Conservation (phyloP, 371 early-diverging fungal species). For the Lichtheimia ramosa region DNA sequence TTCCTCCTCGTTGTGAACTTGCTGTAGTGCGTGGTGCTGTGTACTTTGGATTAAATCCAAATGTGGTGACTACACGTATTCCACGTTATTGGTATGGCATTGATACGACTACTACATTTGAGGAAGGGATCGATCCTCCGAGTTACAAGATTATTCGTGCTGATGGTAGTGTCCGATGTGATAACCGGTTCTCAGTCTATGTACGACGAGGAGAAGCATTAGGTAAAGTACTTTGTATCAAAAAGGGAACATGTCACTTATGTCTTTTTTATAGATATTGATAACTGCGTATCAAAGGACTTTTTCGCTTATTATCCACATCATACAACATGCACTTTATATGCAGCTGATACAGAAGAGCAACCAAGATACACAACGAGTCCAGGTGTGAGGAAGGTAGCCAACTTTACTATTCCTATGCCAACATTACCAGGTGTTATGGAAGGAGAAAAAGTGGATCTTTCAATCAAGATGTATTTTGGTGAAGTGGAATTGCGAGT, state of each 20-base stretch:
- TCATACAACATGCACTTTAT: conserved; percentile 51
- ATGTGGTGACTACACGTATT: conserved; percentile 50
- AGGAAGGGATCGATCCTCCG: conserved; percentile 49
- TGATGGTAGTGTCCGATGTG: conserved; percentile 46
- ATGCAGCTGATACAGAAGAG: conserved; percentile 41
- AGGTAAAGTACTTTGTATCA: conserved; percentile 21
- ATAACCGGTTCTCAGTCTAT: conserved; percentile 45
- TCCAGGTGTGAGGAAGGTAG: conserved; percentile 37
- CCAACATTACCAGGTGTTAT: conserved; percentile 35
- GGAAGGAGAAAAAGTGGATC: conserved; percentile 43
- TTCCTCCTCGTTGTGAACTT: conserved; percentile 50
- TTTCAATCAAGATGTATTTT: conserved; percentile 35
- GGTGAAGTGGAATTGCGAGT: conserved; percentile 52
- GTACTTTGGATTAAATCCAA: conserved; percentile 51
- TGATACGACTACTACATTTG: conserved; percentile 50
- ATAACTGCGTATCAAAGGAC: conserved; percentile 39
- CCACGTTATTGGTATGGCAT: conserved; percentile 60
- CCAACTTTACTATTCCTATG: conserved; percentile 51
- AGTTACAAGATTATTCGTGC: conserved; percentile 38
- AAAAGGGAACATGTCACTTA: neutral
- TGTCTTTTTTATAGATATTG: conserved; percentile 26
- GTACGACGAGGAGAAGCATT: conserved; percentile 39
- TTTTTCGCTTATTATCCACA: conserved; percentile 52
- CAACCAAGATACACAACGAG: conserved; percentile 44
- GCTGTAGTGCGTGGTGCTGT: conserved; percentile 49